phyloP scores from a whole-genome alignment of 1,284 basidiomycete genomes.

The Athelia sp. region DNA sequence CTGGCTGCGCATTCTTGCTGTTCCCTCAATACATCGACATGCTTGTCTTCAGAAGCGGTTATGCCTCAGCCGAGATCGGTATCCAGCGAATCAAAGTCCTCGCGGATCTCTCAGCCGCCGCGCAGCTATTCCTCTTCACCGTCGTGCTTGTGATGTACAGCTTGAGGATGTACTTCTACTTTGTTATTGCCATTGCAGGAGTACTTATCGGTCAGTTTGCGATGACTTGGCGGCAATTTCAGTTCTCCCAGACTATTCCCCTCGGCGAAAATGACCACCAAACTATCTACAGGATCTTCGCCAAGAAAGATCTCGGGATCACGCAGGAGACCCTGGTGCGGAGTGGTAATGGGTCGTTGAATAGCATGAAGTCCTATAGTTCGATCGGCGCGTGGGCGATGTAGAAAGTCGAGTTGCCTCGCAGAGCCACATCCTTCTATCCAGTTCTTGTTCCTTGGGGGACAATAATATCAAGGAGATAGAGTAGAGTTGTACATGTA shows the following conservation, averaged over 20 bases:
- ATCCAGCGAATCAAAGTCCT: neutral
- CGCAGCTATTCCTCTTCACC: neutral
- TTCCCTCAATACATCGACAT: neutral
- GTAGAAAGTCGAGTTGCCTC: no score
- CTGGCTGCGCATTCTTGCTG: neutral
- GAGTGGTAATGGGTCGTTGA: no score
- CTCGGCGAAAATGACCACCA: neutral
- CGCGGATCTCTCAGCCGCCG: neutral
- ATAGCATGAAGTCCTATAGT: no score
- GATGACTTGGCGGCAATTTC: neutral
- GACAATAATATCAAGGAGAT: no score
- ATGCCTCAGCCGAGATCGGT: neutral
- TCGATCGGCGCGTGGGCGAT: no score
- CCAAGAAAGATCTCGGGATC: neutral
- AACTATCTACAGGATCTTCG: neutral
- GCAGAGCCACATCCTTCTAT: no score
- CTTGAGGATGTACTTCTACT: neutral
- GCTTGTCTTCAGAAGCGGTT: neutral
- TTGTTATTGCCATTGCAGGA: neutral
- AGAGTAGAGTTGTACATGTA: no score
- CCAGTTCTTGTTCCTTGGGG: no score
- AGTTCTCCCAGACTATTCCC: neutral
- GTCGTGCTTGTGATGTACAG: neutral
- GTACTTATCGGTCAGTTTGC: neutral
- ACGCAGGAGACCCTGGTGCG: neutral